phyloP scores from a whole-genome alignment of 768 basidiomycete genomes.

The Xerocomellus intermedius region DNA sequence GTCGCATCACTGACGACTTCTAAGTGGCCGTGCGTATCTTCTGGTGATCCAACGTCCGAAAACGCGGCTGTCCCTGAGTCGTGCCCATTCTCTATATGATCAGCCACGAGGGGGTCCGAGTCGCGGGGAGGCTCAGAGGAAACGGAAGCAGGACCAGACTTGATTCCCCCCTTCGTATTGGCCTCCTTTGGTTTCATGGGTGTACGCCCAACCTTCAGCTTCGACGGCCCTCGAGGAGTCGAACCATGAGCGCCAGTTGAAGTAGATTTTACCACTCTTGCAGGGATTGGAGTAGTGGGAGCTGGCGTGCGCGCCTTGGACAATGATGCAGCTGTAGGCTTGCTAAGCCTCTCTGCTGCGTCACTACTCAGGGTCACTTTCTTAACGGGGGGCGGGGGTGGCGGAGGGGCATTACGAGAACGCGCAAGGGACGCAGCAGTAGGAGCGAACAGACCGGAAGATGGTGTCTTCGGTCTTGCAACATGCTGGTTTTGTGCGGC shows the following conservation, averaged over 20 bases:
- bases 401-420: slow-evolving; percentile 52
- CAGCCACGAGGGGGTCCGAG: slow-evolving; percentile 18
- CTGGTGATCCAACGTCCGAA: slow-evolving; percentile 19
- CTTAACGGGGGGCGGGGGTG: slow-evolving; percentile 48
- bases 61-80: slow-evolving; percentile 14
- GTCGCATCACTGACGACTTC: slow-evolving; percentile 10
- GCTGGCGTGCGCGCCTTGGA: slow-evolving; percentile 52
- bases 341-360: slow-evolving; percentile 66
- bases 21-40: slow-evolving; percentile 15
- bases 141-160: slow-evolving; percentile 20
- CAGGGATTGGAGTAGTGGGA: slow-evolving; percentile 15
- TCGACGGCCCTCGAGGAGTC: slow-evolving; percentile 30
- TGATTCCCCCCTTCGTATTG: slow-evolving; percentile 19
- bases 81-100: slow-evolving; percentile 28
- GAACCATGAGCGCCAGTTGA: slow-evolving; percentile 28
- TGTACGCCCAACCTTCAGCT: slow-evolving; percentile 25
- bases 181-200: slow-evolving; percentile 26
- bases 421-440: slow-evolving; percentile 80
- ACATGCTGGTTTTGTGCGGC: slow-evolving; percentile 15
- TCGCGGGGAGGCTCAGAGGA: slow-evolving; percentile 24
- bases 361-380: slow-evolving; percentile 54
- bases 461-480: slow-evolving; percentile 57
- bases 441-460: slow-evolving; percentile 71
- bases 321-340: slow-evolving; percentile 79
- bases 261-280: slow-evolving; percentile 30